Evolutionary conservation across 768 basidiomycete species (phyloP), one percentile per base, ranked within the genome.

Genomic region (Tricholoma sp.): DNA sequence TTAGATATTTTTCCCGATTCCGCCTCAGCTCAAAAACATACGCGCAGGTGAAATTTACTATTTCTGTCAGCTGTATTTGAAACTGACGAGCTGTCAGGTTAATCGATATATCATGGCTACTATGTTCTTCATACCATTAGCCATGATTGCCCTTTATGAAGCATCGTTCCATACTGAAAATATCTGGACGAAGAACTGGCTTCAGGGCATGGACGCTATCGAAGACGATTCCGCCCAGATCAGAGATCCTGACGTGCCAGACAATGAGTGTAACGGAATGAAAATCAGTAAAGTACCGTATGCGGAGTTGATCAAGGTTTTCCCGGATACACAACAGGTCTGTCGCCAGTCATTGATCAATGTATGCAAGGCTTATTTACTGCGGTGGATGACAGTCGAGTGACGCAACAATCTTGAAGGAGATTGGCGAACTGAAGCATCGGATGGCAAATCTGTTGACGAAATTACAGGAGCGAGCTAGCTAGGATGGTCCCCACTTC

Each of bases 51-150:
- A 49, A 52, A 42, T 44, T 33, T 54, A 4, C 9, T 15, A 39
- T 37, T 13, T 2, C 8, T 12, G 49, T 33, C 34, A 20, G 24
- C 20, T 20, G 6, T 37, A 6, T 32, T 50, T 12, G 45, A 54
- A 56, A 55, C 28, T 44, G 42, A 62, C 33, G 65, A 31, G 18
- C 58, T 13, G 6, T 42, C 52, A 89, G 85, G 70, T 94, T 59
- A 97, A 96, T 71, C 84, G 86, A 53, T 65, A 76, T 61, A 78
- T 91, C 53, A 96, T 98, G 94, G 71, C 74, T 20, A 61, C 78
- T 42, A 57, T 96, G n/a, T 96, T 98, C 76, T 88, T 86, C 71
- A 57, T 94, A 53, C 93, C 94, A 3, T 75, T 97, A 31, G 73
- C 78, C 3, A 51, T 78, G 13, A 89, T 97, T 59, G 89, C 92